Conservation (phyloP, 1,139 yeast species). For the Candida albicans region DNA sequence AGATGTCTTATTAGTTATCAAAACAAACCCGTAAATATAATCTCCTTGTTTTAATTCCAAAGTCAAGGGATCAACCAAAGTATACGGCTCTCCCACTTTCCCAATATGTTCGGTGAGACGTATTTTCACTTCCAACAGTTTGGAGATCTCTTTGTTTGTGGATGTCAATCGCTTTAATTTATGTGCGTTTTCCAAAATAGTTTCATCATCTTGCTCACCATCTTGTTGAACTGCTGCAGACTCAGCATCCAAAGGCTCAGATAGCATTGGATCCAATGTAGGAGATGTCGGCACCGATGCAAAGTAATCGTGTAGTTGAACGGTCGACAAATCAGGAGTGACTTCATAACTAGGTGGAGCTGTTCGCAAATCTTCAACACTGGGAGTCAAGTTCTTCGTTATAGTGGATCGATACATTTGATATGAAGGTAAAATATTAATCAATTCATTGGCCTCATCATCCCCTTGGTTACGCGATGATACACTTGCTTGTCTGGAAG, state of each 20-base stretch:
- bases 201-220: slow-evolving; percentile 13
- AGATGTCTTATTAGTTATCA: slow-evolving; percentile 32
- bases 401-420: slow-evolving; percentile 43
- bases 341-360: slow-evolving; percentile 41
- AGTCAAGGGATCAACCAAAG: slow-evolving; percentile 28
- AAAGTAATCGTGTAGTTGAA: slow-evolving; percentile 21
- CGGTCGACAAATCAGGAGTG: slow-evolving; percentile 16
- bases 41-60: slow-evolving; percentile 42
- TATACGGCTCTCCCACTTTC: slow-evolving; percentile 30
- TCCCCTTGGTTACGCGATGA: slow-evolving; percentile 10
- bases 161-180: slow-evolving; percentile 34
- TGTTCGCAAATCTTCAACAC: slow-evolving; percentile 30
- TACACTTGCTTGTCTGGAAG: neutral
- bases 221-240: slow-evolving; percentile 9
- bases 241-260: neutral
- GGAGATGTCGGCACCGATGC: slow-evolving; percentile 24
- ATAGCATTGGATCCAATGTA: slow-evolving; percentile 3
- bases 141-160: slow-evolving; percentile 30
- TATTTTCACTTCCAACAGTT: slow-evolving; percentile 28
- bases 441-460: slow-evolving; percentile 26
- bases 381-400: slow-evolving; percentile 37
- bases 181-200: slow-evolving; percentile 38
- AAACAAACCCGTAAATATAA: slow-evolving; percentile 38
- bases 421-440: slow-evolving; percentile 44
- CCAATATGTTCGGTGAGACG: slow-evolving; percentile 34